phyloP scores from a whole-genome alignment of 2,329 filamentous ascomycete genomes.

The Monilinia aucupariae region DNA sequence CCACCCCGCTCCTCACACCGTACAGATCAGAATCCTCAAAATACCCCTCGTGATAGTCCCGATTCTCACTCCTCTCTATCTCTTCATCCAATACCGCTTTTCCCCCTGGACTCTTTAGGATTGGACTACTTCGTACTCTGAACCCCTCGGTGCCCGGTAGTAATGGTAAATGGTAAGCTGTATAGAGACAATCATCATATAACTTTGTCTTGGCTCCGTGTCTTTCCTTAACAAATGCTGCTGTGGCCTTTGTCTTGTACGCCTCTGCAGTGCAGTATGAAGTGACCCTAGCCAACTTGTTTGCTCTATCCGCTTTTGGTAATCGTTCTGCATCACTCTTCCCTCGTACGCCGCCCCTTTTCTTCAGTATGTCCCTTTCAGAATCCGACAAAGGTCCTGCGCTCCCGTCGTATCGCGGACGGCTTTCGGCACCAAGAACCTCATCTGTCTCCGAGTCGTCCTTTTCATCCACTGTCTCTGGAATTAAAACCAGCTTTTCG shows the following conservation, averaged over 20 bases:
- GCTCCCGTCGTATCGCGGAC: conserved; percentile 48
- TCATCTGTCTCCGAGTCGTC: conserved; percentile 56
- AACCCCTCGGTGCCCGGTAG: conserved; percentile 83
- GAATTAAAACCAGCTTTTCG: conserved; percentile 92
- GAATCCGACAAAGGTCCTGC: conserved; percentile 62
- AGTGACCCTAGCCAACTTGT: conserved; percentile 84
- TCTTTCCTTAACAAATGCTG: conserved; percentile 78
- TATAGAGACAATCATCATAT: conserved; percentile 96
- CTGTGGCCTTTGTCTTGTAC: conserved; percentile 84
- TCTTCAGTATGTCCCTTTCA: conserved; percentile 59
- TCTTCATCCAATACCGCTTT: conserved; percentile 91
- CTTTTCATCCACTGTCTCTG: conserved; percentile 64
- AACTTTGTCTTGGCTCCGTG: conserved; percentile 91
- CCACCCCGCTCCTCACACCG: conserved; percentile 41
- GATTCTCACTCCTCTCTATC: conserved; percentile 85
- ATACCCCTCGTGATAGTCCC: conserved; percentile 88
- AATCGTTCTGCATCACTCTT: conserved; percentile 94
- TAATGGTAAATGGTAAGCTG: conserved; percentile 87
- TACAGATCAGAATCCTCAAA: conserved; percentile 66
- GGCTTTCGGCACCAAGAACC: conserved; percentile 44
- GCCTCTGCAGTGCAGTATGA: conserved; percentile 95
- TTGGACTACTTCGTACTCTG: conserved; percentile 80
- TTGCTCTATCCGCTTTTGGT: conserved; percentile 79
- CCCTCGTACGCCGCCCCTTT: conserved; percentile 56
- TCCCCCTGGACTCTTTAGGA: conserved; percentile 86